Evolutionary conservation across 1,284 basidiomycete species (phyloP).

Genomic region (Abortiporus biennis): DNA sequence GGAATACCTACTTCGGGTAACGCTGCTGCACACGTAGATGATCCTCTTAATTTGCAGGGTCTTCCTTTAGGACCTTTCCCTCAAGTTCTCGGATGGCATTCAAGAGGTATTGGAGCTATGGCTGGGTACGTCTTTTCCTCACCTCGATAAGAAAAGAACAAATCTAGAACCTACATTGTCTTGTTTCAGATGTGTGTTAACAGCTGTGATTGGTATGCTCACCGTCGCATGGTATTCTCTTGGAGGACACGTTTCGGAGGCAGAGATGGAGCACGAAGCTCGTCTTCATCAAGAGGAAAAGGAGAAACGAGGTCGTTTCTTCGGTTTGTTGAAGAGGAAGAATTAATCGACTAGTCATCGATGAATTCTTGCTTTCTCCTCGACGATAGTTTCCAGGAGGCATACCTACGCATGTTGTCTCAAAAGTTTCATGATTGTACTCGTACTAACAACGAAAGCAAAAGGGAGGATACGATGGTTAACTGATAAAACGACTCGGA

Average conservation of each 20-base stretch:
- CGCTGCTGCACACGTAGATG: slow-evolving; percentile 67
- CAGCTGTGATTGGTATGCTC: slow-evolving; percentile 76
- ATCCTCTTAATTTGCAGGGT: slow-evolving; percentile 64
- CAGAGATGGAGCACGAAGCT: slow-evolving; percentile 73
- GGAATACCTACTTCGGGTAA: slow-evolving; percentile 67
- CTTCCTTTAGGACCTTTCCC: slow-evolving; percentile 60
- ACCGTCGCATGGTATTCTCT: slow-evolving; percentile 81
- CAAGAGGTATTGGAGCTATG: slow-evolving; percentile 80
- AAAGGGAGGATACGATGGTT: too few species aligned
- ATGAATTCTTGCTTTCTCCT: too few species aligned
- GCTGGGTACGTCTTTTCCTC: slow-evolving; percentile 45
- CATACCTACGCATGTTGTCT: too few species aligned
- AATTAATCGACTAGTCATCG: too few species aligned
- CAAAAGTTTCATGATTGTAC: too few species aligned
- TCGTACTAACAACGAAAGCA: too few species aligned
- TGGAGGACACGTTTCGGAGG: slow-evolving; percentile 62
- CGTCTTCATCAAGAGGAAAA: slow-evolving; percentile 49
- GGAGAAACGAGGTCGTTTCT: slow-evolving; percentile 31
- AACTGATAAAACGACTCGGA: too few species aligned
- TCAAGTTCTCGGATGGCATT: slow-evolving; percentile 74
- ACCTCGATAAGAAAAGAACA: slow-evolving; percentile 1
- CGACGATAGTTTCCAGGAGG: too few species aligned
- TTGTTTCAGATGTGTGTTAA: slow-evolving; percentile 64
- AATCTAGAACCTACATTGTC: background rate
- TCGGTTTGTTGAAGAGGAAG: slow-evolving; percentile 22